phyloP scores from a whole-genome alignment of 768 basidiomycete genomes.

The Lentinula aciculospora region DNA sequence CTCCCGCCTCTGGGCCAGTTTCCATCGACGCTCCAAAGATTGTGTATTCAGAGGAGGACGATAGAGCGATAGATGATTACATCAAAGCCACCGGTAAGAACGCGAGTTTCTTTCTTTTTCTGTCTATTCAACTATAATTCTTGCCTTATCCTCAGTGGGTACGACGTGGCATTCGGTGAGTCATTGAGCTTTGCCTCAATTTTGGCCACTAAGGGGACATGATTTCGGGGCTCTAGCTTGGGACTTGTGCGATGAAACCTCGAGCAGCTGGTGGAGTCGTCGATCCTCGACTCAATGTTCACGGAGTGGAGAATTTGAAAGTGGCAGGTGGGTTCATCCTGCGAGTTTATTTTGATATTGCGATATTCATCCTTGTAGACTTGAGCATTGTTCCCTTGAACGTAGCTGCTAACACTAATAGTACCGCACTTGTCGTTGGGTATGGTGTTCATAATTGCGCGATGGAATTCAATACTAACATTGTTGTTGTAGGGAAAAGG shows the following conservation, averaged over 20 bases:
- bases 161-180: conserved; percentile 22
- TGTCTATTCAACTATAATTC: background rate
- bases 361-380: conserved; percentile 16
- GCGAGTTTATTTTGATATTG: conserved; percentile 31
- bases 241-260: conserved; percentile 46
- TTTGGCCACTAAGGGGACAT: background rate
- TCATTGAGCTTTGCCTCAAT: background rate
- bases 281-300: conserved; percentile 36
- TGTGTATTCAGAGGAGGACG: conserved; percentile 20
- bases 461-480: conserved; percentile 18
- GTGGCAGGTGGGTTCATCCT: conserved; percentile 34
- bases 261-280: conserved; percentile 38
- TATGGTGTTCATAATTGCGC: background rate
- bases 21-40: conserved; percentile 13
- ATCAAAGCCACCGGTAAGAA: conserved; percentile 12
- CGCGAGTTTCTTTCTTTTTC: background rate
- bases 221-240: conserved; percentile 23
- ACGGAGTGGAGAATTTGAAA: conserved; percentile 37
- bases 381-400: conserved; percentile 1
- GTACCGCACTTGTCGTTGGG: conserved; percentile 35
- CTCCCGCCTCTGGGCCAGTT: conserved; percentile 11
- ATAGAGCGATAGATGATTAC: conserved; percentile 16
- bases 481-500: conserved; percentile 27
- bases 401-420: conserved; percentile 31
- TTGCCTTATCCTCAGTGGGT: conserved; percentile 4